Evolutionary conservation across 192 early-diverging fungal species (phyloP), one percentile per base, ranked within the genome.

Genomic region (Coemansia sp.): DNA sequence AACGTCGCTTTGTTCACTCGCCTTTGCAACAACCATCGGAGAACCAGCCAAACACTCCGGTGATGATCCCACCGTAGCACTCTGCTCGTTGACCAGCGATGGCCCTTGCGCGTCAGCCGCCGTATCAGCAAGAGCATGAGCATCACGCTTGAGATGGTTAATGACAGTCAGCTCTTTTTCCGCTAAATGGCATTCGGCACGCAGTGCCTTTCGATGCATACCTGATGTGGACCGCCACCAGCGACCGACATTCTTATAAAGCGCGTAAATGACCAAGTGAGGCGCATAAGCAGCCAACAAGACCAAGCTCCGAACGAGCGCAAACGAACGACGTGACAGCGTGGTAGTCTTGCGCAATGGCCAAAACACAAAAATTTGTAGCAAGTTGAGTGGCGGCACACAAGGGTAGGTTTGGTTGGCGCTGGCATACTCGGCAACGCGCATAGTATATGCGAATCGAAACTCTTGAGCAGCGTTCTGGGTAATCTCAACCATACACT

Each of bases 381-480:
- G 50, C 1, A 77, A 14, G 26, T 77, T 77, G 21, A 77, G 65
- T 9, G 75, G 75, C 31, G 75, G 75, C 43, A 77, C 66, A 28
- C 69, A 77, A 0, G 75, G 75, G 20, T 77, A 77, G 18, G 74
- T 77, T 31, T 70, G 68, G 9, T 69, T 60, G 9, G 74, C 74
- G 10, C 69, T 77, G 35, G 71, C 74, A 55, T 77, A 77, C 56
- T 77, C 74, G 5, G 48, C 56, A 11, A 77, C 68, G 20, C 69
- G 50, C 69, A 77, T 70, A 11, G 69, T 76, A 38, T 71, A 71
- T 4, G 69, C 69, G 18, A 76, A 76, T 8, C 74, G 60, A 57
- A 76, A 76, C 65, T 76, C 74, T 50, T 76, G 69, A 3, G 68
- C 64, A 6, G 74, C 24, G 39, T 76, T 76, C 38, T 71, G 65